phyloP scores from a whole-genome alignment of 139 green algal species.

The Parachlorella kessleri region DNA sequence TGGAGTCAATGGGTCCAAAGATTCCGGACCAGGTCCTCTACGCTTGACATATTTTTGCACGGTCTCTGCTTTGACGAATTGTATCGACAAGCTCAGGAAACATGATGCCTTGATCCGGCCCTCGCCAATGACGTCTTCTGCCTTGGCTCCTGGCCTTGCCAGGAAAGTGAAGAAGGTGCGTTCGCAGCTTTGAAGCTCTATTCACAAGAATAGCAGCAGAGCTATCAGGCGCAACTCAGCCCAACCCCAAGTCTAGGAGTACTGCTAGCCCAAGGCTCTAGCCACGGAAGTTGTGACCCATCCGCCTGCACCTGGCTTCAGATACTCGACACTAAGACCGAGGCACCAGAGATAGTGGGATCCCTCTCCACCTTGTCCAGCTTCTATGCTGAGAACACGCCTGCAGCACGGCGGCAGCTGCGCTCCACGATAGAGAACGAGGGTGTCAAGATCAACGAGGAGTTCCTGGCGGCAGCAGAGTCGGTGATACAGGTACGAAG shows the following conservation, averaged over 20 bases:
- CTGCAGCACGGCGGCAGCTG: conserved; percentile 51
- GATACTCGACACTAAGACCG: conserved; percentile 87
- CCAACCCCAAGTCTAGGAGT: too few species aligned
- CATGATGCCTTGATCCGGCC: too few species aligned
- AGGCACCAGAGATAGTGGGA: conserved; percentile 79
- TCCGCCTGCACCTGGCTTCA: conserved; percentile 21
- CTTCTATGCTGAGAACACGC: conserved; percentile 83
- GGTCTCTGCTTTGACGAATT: too few species aligned
- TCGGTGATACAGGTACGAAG: conserved; percentile 60
- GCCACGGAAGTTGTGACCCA: neutral
- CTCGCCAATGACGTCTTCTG: neutral
- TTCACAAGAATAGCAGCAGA: neutral
- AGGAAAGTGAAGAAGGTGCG: conserved; percentile 88
- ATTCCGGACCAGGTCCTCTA: too few species aligned
- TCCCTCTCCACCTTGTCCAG: conserved; percentile 75
- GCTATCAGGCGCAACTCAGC: neutral
- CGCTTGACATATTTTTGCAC: too few species aligned
- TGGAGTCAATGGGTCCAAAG: too few species aligned
- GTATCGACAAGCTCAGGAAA: too few species aligned
- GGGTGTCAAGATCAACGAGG: conserved; percentile 70
- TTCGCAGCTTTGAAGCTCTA: too few species aligned
- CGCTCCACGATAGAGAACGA: conserved; percentile 79
- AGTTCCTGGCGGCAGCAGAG: conserved; percentile 79
- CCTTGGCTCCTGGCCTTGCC: conserved; percentile 72
- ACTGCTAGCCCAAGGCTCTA: too few species aligned